phyloP scores from a whole-genome alignment of 2,329 filamentous ascomycete genomes.

The Cytospora mali region DNA sequence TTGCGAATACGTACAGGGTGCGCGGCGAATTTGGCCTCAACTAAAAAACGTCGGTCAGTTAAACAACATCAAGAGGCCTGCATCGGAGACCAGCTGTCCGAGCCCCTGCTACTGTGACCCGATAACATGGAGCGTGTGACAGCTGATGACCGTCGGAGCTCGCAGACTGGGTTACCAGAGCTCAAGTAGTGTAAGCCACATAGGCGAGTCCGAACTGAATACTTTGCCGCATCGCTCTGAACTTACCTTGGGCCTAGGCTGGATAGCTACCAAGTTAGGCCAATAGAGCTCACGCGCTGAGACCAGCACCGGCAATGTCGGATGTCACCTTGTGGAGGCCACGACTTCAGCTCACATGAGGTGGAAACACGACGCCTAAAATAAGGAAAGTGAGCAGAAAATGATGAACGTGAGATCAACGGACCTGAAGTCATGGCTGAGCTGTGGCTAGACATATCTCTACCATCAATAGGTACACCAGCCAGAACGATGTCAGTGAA shows the following conservation, averaged over 20 bases:
- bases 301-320: not conserved
- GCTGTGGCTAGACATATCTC: not conserved
- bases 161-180: not conserved
- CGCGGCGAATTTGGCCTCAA: not conserved
- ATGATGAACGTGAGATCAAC: not conserved
- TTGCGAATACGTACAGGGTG: no score
- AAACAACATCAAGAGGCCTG: not conserved
- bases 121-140: not conserved
- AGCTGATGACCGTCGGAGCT: not conserved
- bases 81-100: no score
- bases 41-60: not conserved
- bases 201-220: not conserved
- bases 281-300: not conserved
- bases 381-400: not conserved
- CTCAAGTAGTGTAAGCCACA: not conserved
- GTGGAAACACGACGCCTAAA: not conserved
- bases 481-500: not conserved
- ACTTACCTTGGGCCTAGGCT: not conserved
- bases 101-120: not conserved
- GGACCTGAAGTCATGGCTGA: not conserved
- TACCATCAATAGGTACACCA: not conserved
- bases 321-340: not conserved
- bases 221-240: no score
- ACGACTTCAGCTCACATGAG: not conserved
- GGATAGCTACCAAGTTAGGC: not conserved